These are phyloP conservation scores for Neurospora sp. DNA, from an alignment of 495 filamentous ascomycete species.

Conservation along the genomic window DNA sequence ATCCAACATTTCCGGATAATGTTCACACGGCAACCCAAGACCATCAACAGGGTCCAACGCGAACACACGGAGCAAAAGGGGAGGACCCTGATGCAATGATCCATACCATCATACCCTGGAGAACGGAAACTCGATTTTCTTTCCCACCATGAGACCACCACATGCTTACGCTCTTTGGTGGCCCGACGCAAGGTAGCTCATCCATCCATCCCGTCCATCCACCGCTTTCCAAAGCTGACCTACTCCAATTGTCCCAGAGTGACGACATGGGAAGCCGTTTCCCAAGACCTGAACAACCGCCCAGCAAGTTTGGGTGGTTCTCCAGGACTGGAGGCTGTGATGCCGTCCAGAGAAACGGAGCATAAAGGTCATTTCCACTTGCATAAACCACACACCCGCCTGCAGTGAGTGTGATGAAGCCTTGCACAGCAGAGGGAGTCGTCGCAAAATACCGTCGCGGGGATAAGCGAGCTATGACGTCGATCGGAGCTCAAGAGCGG, in stretches of 20 bases:
- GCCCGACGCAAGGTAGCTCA: background rate
- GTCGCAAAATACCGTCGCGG: background rate
- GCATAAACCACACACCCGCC: background rate
- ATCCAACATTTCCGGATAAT: background rate
- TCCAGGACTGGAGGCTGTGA: background rate
- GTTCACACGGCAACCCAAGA: background rate
- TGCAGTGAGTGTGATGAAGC: background rate
- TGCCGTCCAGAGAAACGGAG: background rate
- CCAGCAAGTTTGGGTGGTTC: background rate
- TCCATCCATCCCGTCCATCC: background rate
- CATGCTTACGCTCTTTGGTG: background rate
- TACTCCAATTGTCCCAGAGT: background rate
- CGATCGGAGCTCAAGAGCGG: background rate
- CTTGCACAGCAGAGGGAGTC: background rate
- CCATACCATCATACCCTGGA: background rate
- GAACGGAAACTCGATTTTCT: background rate
- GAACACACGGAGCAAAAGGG: background rate
- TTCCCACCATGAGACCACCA: too few relatives aligned
- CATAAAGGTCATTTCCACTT: background rate
- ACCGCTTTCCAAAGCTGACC: background rate
- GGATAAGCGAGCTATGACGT: slow-evolving; percentile 14
- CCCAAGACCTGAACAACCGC: background rate
- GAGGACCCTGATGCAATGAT: background rate
- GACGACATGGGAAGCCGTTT: background rate
- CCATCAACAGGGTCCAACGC: background rate